Percentiles rank a stretch among this genome's conserved stretches.
phyloP scores from a whole-genome alignment of 2,329 filamentous ascomycete genomes.

The Neonectria neomacrospora region DNA sequence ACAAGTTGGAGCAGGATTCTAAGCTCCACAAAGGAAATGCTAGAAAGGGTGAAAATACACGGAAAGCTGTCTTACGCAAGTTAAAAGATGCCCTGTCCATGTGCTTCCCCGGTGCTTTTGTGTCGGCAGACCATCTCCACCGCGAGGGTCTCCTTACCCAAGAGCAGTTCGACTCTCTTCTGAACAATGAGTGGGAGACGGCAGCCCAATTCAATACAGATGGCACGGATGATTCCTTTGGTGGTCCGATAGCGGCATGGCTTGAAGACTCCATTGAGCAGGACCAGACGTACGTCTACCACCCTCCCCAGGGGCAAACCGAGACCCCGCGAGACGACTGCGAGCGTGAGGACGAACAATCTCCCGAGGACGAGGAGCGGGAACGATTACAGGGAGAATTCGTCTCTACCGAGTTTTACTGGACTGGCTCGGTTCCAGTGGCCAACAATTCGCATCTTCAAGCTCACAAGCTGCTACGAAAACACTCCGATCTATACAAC shows the following conservation, averaged over 20 bases:
- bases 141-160: constrained; percentile 68
- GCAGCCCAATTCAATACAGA: background rate
- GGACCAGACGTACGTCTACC: constrained; percentile 37
- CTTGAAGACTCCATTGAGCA: constrained; percentile 31
- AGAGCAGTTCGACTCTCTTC: constrained; percentile 68
- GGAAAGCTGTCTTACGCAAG: constrained; percentile 21
- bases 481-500: constrained; percentile 66
- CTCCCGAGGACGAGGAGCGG: constrained; percentile 35
- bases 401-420: constrained; percentile 39
- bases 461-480: constrained; percentile 28
- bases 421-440: constrained; percentile 31
- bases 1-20: constrained; percentile 61
- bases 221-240: constrained; percentile 6
- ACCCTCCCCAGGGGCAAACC: constrained; percentile 33
- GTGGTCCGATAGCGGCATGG: constrained; percentile 31
- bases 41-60: constrained; percentile 19
- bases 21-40: constrained; percentile 20
- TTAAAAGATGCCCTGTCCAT: constrained; percentile 27
- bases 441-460: constrained; percentile 18
- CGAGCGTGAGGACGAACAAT: constrained; percentile 6
- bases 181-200: constrained; percentile 40
- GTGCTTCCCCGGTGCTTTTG: constrained; percentile 54
- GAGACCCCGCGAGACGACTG: constrained; percentile 19
- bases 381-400: constrained; percentile 68
- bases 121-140: constrained; percentile 66